A percentile compares a stretch with the other conserved stretches of the same genome.
These are phyloP conservation scores for Wickerhamiella dianesei DNA, from an alignment of 805 yeast genomes.

Conservation along the genomic window DNA sequence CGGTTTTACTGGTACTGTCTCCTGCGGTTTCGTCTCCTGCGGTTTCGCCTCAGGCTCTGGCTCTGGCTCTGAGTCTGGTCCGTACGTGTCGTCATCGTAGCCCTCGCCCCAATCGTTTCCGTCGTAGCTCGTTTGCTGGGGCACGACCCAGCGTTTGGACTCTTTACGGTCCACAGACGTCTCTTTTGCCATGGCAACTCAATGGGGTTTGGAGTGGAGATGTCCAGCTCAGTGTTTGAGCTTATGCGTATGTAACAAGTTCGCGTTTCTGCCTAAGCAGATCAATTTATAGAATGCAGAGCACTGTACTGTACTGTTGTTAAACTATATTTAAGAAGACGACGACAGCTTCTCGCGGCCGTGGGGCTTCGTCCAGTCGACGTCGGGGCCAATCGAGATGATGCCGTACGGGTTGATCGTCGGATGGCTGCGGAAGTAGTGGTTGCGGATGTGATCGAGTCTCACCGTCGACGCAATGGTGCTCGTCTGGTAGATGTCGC, in stretches of 20 bases:
- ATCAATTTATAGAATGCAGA: too few species aligned
- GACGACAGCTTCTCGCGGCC: constrained; percentile 14
- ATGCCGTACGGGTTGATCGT: constrained; percentile 70
- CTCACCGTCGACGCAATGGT: constrained; percentile 69
- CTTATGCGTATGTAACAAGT: not conserved
- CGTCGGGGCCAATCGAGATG: constrained; percentile 75
- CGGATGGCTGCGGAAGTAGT: constrained; percentile 76
- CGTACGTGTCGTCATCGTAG: constrained; percentile 16
- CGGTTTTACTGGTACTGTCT: not conserved
- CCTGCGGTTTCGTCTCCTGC: not conserved
- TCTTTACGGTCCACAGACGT: constrained; percentile 15
- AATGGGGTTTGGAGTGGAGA: too few species aligned
- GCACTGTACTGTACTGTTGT: too few species aligned
- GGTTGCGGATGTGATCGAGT: constrained; percentile 81
- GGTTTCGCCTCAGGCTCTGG: not conserved
- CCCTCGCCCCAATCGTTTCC: constrained; percentile 28
- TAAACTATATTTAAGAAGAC: too few species aligned
- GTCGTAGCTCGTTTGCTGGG: constrained; percentile 23
- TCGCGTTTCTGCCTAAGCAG: not conserved
- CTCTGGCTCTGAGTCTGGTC: not conserved
- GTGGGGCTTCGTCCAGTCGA: constrained; percentile 17
- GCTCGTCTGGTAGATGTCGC: constrained; percentile 54
- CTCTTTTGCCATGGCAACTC: not conserved
- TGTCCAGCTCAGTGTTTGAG: too few species aligned
- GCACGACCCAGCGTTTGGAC: constrained; percentile 27